phyloP scores from a whole-genome alignment of 2,329 filamentous ascomycete species.

The Clonostachys solani region DNA sequence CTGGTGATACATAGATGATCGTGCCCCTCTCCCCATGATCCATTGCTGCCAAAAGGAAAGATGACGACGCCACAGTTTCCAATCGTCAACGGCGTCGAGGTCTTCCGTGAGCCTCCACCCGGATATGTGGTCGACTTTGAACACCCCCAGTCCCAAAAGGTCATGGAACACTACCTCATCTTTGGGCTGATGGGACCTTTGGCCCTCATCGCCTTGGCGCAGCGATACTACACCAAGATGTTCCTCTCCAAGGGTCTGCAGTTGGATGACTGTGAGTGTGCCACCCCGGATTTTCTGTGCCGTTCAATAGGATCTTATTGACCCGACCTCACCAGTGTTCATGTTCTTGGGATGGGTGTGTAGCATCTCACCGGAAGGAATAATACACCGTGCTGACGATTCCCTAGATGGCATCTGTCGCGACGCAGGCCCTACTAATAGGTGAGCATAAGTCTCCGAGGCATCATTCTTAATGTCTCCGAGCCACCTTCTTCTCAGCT shows the following conservation, averaged over 20 bases:
- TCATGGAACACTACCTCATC: conserved; percentile 13
- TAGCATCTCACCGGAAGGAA: neutral
- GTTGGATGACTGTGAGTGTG: conserved; percentile 14
- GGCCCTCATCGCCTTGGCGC: conserved; percentile 14
- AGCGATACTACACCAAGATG: conserved; percentile 23
- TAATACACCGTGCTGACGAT: too few relatives aligned
- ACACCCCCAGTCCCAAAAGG: conserved; percentile 10
- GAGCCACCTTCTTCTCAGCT: too few relatives aligned
- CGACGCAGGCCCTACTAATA: conserved; percentile 9
- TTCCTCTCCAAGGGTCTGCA: conserved; percentile 14
- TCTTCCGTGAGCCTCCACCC: conserved; percentile 14
- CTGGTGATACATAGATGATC: too few relatives aligned
- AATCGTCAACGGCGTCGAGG: conserved; percentile 14
- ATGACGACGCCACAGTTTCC: conserved; percentile 9
- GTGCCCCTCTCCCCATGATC: too few relatives aligned
- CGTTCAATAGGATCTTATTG: neutral
- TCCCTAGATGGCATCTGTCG: conserved; percentile 4
- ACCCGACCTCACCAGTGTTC: conserved; percentile 7
- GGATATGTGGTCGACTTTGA: conserved; percentile 19
- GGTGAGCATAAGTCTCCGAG: conserved; percentile 2
- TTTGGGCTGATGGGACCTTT: conserved; percentile 16
- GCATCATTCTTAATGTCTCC: too few relatives aligned
- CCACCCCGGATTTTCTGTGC: too few relatives aligned
- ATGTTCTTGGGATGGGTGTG: conserved; percentile 17
- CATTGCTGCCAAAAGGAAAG: neutral